phyloP scores from a whole-genome alignment of 2,329 filamentous ascomycete genomes.

The Teratosphaeria viscida region DNA sequence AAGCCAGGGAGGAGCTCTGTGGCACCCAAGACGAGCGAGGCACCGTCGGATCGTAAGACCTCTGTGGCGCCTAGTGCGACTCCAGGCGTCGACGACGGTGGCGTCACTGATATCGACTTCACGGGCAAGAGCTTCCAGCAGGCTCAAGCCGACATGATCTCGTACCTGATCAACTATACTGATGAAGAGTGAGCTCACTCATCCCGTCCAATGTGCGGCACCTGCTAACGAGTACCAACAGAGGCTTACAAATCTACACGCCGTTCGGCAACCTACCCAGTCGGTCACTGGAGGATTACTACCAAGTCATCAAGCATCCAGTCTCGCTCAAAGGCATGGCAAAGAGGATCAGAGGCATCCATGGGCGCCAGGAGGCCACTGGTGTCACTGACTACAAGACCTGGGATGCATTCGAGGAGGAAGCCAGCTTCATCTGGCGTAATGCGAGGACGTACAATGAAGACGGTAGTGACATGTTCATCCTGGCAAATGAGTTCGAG shows the following conservation, averaged over 20 bases:
- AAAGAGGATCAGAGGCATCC: conserved; percentile 64
- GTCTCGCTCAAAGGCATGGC: conserved; percentile 68
- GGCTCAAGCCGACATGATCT: conserved; percentile 75
- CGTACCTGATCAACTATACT: conserved; percentile 57
- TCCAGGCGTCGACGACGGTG: conserved; percentile 7
- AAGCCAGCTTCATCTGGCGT: conserved; percentile 70
- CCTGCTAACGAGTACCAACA: conserved; percentile 15
- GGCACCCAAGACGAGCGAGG: conserved; percentile 15
- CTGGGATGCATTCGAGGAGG: conserved; percentile 74
- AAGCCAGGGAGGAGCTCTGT: conserved; percentile 11
- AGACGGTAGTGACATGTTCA: conserved; percentile 75
- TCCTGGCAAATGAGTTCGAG: conserved; percentile 68
- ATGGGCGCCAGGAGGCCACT: conserved; percentile 53
- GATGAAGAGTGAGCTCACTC: conserved; percentile 50
- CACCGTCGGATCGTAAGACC: conserved; percentile 19
- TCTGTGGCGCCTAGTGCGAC: conserved; percentile 20
- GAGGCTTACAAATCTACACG: conserved; percentile 57
- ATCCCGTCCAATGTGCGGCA: neutral
- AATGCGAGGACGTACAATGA: conserved; percentile 89
- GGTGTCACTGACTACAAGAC: conserved; percentile 61
- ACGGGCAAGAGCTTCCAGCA: conserved; percentile 68
- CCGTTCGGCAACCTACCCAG: conserved; percentile 72
- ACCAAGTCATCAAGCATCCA: conserved; percentile 70
- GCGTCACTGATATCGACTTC: conserved; percentile 38
- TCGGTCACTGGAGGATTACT: conserved; percentile 72